Evolutionary conservation across 1,284 basidiomycete genomes (phyloP).

Genomic region (Ceratobasidium theobromae): DNA sequence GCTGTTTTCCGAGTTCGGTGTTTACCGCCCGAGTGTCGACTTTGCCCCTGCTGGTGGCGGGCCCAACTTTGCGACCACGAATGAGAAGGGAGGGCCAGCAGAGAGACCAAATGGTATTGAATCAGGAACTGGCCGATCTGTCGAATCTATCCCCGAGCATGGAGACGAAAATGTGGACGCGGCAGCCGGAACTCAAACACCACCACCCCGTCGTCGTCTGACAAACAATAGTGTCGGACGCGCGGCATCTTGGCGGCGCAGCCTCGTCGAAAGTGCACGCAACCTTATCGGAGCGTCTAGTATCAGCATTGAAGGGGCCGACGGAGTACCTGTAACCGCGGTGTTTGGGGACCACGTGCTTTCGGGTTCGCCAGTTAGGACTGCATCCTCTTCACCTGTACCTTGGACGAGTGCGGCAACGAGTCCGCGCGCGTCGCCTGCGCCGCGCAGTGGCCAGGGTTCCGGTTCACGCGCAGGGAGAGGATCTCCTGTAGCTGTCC

Average conservation of each 20-base stretch:
- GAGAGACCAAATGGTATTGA: background rate
- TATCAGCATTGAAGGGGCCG: background rate
- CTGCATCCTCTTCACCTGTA: slow-evolving; percentile 9
- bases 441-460: too few relatives aligned
- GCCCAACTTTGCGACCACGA: slow-evolving; percentile 11
- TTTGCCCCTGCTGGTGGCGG: slow-evolving; percentile 27
- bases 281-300: slow-evolving; percentile 8
- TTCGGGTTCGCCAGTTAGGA: background rate
- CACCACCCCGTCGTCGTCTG: slow-evolving; percentile 22
- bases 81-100: background rate
- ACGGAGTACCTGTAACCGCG: too few relatives aligned
- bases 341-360: background rate
- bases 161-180: background rate
- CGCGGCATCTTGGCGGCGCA: slow-evolving; percentile 17
- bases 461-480: background rate
- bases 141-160: too few relatives aligned
- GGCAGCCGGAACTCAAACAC: background rate
- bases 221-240: slow-evolving; percentile 25
- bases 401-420: slow-evolving; percentile 10
- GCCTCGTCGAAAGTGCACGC: slow-evolving; percentile 20
- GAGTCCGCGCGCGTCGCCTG: slow-evolving; percentile 23
- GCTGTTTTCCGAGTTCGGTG: slow-evolving; percentile 27
- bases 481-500: background rate
- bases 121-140: too few relatives aligned
- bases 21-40: slow-evolving; percentile 28